These are phyloP conservation scores for Torrubiella hemipterigena DNA, from an alignment of 2,329 filamentous ascomycete species.

Conservation along the genomic window DNA sequence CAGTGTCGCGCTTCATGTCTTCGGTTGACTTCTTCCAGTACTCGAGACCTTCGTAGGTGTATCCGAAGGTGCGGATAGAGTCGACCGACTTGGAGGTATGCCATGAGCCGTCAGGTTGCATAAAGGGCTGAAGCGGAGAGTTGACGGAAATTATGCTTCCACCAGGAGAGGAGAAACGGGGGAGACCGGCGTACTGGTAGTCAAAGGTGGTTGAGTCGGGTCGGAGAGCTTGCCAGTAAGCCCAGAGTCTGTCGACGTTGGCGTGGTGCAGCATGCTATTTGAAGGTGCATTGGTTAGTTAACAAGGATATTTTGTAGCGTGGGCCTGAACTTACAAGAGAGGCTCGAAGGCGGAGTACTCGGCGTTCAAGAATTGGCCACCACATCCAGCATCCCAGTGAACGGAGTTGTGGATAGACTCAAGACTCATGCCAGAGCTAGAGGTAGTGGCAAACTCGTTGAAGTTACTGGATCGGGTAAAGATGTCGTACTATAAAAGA, in stretches of 20 bases:
- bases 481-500: conserved; percentile 15
- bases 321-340: conserved; percentile 15
- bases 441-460: conserved; percentile 10
- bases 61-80: conserved; percentile 10
- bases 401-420: conserved; percentile 18
- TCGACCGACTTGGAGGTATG: conserved; percentile 18
- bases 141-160: conserved; percentile 20
- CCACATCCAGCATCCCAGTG: conserved; percentile 15
- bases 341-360: conserved; percentile 21
- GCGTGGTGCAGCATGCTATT: conserved; percentile 24
- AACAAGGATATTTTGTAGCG: neutral
- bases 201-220: conserved; percentile 14
- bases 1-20: conserved; percentile 6
- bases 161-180: conserved; percentile 19
- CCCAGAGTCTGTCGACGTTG: conserved; percentile 46
- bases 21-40: conserved; percentile 8
- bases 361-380: conserved; percentile 16
- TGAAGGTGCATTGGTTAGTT: neutral
- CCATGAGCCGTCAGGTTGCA: conserved; percentile 16
- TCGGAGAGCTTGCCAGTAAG: conserved; percentile 27
- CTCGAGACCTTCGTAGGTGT: conserved; percentile 10
- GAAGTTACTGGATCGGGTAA: conserved; percentile 14
- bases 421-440: conserved; percentile 17
- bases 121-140: conserved; percentile 30
- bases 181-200: conserved; percentile 11